Conservation (phyloP, 1,284 basidiomycete genomes). For the Volvariella surrecta region DNA sequence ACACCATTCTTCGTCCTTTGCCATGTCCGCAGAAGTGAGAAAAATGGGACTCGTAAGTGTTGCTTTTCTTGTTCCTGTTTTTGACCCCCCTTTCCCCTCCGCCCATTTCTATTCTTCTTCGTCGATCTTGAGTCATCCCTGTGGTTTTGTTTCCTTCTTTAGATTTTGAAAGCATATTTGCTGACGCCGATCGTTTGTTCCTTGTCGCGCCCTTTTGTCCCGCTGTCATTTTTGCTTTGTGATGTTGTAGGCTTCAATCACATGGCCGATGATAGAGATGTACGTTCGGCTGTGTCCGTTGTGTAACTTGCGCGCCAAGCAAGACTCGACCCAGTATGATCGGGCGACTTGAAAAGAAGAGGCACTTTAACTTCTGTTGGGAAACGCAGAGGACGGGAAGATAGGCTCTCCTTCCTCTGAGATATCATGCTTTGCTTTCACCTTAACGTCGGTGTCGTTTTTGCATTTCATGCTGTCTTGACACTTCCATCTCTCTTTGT, state of each 20-base stretch:
- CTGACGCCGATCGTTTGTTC: no score
- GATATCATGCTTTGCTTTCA: no score
- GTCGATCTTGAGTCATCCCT: constrained; percentile 1
- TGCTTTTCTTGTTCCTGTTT: constrained; percentile 4
- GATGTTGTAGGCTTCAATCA: constrained; percentile 43
- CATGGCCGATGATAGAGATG: constrained; percentile 68
- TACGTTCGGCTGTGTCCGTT: constrained; percentile 56
- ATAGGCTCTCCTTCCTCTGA: no score
- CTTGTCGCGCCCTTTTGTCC: no score
- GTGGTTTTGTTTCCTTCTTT: constrained; percentile 2
- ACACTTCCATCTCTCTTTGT: no score
- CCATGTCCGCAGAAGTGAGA: constrained; percentile 47
- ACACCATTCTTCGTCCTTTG: constrained; percentile 40
- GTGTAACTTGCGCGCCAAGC: constrained; percentile 32
- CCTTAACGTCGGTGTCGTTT: no score
- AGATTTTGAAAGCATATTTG: constrained; percentile 4
- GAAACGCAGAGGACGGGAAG: no score
- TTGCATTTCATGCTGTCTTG: no score
- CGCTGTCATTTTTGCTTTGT: neutral
- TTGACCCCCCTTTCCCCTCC: constrained; percentile 2
- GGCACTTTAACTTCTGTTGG: constrained; percentile 38
- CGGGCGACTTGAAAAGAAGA: no score
- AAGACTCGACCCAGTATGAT: constrained; percentile 10
- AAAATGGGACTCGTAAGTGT: constrained; percentile 51
- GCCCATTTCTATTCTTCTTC: neutral